Evolutionary conservation across 163 green algal genomes (phyloP).

Genomic region (Volvox carteri): DNA sequence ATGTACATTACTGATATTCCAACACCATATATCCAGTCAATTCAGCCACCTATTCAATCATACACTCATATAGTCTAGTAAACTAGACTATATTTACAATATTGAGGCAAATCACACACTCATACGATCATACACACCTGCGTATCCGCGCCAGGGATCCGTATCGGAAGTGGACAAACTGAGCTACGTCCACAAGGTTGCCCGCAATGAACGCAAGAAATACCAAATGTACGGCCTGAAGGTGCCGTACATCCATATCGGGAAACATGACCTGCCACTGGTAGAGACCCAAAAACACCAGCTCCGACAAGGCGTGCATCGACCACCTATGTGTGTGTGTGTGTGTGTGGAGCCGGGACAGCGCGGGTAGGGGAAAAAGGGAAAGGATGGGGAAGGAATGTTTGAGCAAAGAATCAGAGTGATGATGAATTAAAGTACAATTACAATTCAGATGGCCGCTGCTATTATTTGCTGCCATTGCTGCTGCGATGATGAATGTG

Average conservation of each 20-base stretch:
- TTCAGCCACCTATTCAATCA: too few species aligned
- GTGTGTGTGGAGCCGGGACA: too few species aligned
- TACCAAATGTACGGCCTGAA: not conserved
- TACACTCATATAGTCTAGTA: too few species aligned
- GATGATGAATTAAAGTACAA: too few species aligned
- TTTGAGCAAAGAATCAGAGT: too few species aligned
- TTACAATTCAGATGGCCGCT: too few species aligned
- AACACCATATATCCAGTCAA: too few species aligned
- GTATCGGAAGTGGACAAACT: constrained; percentile 51
- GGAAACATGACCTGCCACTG: constrained; percentile 59
- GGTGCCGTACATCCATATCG: not conserved
- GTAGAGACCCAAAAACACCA: constrained; percentile 51
- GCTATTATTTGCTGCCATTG: too few species aligned
- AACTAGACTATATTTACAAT: too few species aligned
- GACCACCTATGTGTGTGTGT: constrained; percentile 51
- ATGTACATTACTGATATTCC: too few species aligned
- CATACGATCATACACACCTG: not conserved
- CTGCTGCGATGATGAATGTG: too few species aligned
- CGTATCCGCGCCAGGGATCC: constrained; percentile 15
- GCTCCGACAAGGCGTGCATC: constrained; percentile 48
- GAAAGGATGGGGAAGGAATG: not conserved
- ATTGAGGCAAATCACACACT: too few species aligned
- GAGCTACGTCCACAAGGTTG: constrained; percentile 55
- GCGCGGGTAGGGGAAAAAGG: not conserved
- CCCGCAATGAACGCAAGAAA: constrained; percentile 44